Base-by-base conservation (phyloP, 768 basidiomycete genomes). In the Leccinum fibrillosum region DNA sequence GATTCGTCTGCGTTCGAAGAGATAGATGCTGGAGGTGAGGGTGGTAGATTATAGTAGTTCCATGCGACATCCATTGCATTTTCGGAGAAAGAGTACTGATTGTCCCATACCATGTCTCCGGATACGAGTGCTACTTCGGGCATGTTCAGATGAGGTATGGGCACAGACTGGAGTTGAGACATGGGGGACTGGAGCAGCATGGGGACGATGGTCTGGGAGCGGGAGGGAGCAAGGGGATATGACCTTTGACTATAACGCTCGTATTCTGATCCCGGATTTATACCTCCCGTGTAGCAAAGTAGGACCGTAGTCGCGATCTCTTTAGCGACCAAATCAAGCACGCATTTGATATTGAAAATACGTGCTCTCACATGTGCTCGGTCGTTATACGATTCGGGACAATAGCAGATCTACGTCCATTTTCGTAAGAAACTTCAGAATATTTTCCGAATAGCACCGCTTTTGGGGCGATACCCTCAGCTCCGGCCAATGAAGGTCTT, bases 141-240 rank as follows among this genome's bases (percentile, higher is more conserved):
- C 53, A 82, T 75, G 67, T 84, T 82, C 67, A 86, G 77, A 62
- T 83, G 79, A 63, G 84, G 82, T 79, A 85, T 82, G 65, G 79
- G 68, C 52, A 78, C 62, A 49, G 74, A 72, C 45, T 73, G 75
- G 58, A 56, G 23, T 15, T 65, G 71, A 49, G 71, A 64, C 42
- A 62, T 30, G 25, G 61, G 57, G 1, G 57, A 51, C 9, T 66
- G 61, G 44, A 49, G 25, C 10, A 60, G 56, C 61, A 59, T 64
- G 42, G 37, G 39, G 58, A 52, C 50, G 53, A 45, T 26, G 62
- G 49, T 23, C 57, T 50, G 54, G 50, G 49, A 39, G 58, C 53
- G 55, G 61, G 52, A 62, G 39, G 42, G 61, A 37, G 49, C 52
- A 49, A 56, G 61, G 59, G 65, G 56, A 63, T 70, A 64, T 58